Evolutionary conservation across 2,329 filamentous ascomycete genomes (phyloP).

Genomic region (Thelonectria blattea): DNA sequence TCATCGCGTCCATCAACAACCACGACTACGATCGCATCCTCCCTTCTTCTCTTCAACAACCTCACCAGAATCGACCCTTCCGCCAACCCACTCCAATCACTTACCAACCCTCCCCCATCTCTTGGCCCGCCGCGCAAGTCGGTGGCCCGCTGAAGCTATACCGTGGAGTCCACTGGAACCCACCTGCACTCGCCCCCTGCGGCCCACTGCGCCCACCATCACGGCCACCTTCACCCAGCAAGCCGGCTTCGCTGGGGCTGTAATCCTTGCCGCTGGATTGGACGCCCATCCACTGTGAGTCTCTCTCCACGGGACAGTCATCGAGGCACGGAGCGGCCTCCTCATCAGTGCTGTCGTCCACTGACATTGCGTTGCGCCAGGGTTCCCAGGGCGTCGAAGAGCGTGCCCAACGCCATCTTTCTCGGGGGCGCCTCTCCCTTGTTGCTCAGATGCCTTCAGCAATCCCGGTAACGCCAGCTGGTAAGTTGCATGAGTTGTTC

Average conservation of each 20-base stretch:
- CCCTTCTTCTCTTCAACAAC: neutral
- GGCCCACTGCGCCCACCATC: slow-evolving; percentile 31
- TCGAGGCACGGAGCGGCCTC: slow-evolving; percentile 6
- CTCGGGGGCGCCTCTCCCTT: slow-evolving; percentile 29
- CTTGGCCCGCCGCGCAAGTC: slow-evolving; percentile 8
- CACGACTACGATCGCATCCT: neutral
- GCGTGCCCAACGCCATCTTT: slow-evolving; percentile 19
- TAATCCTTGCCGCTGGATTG: slow-evolving; percentile 30
- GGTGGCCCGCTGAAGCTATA: slow-evolving; percentile 23
- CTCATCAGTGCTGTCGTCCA: slow-evolving; percentile 3
- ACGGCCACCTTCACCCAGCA: slow-evolving; percentile 23
- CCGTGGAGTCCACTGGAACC: slow-evolving; percentile 21
- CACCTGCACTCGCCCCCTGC: slow-evolving; percentile 30
- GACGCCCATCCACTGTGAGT: slow-evolving; percentile 29
- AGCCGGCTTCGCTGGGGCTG: slow-evolving; percentile 33
- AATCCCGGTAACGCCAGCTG: slow-evolving; percentile 38
- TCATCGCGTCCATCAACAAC: too few relatives aligned
- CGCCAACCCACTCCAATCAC: neutral
- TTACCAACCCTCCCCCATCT: neutral
- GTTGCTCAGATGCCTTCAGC: slow-evolving; percentile 40
- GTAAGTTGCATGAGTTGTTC: slow-evolving; percentile 17
- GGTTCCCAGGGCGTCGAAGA: slow-evolving; percentile 15
- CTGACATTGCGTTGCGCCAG: slow-evolving; percentile 8
- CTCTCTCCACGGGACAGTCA: slow-evolving; percentile 3
- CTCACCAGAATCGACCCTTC: neutral